phyloP scores from a whole-genome alignment of 139 green algal species.

The Astrephomene gubernaculifera region DNA sequence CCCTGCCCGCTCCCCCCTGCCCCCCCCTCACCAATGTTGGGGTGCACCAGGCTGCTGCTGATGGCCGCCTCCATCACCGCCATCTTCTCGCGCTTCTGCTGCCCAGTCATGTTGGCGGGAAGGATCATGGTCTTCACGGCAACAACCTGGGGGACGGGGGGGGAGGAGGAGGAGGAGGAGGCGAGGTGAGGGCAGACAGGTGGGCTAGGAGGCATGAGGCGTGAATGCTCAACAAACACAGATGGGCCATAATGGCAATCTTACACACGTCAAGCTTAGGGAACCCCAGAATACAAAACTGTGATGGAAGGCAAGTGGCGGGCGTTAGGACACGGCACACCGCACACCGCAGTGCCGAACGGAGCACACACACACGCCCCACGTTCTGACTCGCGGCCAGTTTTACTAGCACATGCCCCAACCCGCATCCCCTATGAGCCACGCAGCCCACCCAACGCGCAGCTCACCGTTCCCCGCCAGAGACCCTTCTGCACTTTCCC shows the following conservation, averaged over 20 bases:
- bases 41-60: slow-evolving; percentile 42
- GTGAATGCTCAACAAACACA: no score
- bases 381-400: no score
- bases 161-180: neutral
- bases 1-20: neutral
- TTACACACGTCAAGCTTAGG: no score
- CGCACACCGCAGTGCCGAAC: no score
- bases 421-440: neutral
- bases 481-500: slow-evolving; percentile 46
- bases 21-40: slow-evolving; percentile 46
- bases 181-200: neutral
- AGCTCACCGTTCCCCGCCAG: slow-evolving; percentile 47
- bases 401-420: no score
- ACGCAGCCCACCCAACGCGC: slow-evolving; percentile 1
- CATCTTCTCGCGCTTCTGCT: slow-evolving; percentile 50
- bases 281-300: no score
- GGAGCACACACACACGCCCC: no score
- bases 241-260: no score
- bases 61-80: slow-evolving; percentile 57
- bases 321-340: neutral
- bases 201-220: no score
- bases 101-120: slow-evolving; percentile 56
- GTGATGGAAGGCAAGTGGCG: no score
- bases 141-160: neutral
- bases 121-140: slow-evolving; percentile 64